phyloP scores from a whole-genome alignment of 208 protist species.

The Angomonas ambiguus region DNA sequence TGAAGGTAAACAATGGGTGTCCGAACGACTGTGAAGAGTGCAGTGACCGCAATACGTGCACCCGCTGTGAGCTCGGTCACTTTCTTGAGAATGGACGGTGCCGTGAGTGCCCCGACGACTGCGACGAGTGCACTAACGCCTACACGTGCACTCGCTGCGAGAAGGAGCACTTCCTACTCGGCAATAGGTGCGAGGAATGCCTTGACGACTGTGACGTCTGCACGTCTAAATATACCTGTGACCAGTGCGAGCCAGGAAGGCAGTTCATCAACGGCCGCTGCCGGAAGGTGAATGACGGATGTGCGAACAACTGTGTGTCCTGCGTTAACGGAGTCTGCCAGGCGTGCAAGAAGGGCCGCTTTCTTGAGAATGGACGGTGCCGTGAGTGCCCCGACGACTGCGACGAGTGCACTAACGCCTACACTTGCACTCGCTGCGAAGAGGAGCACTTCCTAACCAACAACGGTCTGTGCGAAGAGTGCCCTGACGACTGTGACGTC shows the following conservation, averaged over 20 bases:
- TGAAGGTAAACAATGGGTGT: no score
- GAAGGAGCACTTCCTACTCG: neutral
- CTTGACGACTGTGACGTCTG: neutral
- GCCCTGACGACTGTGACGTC: conserved; percentile 1
- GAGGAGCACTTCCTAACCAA: neutral
- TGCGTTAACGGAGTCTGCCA: neutral
- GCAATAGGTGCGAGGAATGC: neutral
- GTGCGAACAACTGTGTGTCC: neutral
- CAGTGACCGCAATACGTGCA: neutral
- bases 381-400: neutral
- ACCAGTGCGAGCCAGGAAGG: neutral
- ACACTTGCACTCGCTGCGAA: neutral
- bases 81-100: neutral
- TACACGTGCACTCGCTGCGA: neutral
- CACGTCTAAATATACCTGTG: neutral
- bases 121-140: neutral
- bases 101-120: neutral
- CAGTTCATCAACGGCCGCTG: neutral
- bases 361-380: neutral
- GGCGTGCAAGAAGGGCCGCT: neutral
- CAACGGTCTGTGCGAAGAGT: conserved; percentile 6
- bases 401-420: neutral
- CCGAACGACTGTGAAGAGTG: neutral
- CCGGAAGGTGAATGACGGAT: neutral
- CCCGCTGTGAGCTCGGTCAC: neutral